phyloP scores from a whole-genome alignment of 805 yeast species.

The Spathaspora hagerdaliae region DNA sequence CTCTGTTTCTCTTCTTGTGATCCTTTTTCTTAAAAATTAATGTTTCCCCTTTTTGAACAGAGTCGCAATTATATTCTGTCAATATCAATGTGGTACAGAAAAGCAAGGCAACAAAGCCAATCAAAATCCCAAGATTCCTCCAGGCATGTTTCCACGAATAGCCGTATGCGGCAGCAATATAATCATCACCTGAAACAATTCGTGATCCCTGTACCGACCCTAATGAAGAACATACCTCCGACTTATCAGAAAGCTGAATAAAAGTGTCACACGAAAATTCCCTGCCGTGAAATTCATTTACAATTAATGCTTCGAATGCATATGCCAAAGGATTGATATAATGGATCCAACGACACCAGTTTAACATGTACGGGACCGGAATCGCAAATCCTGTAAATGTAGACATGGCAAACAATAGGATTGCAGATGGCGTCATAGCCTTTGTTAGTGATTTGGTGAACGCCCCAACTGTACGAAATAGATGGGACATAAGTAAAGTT shows the following conservation, averaged over 20 bases:
- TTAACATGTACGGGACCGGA: slow-evolving; percentile 53
- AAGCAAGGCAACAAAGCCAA: slow-evolving; percentile 55
- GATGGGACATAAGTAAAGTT: slow-evolving; percentile 52
- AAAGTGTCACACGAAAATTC: slow-evolving; percentile 42
- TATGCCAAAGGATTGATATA: slow-evolving; percentile 57
- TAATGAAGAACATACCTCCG: slow-evolving; percentile 19
- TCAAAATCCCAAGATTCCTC: slow-evolving; percentile 61
- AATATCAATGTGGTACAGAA: slow-evolving; percentile 48
- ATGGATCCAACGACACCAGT: slow-evolving; percentile 67
- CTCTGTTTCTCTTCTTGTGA: slow-evolving; percentile 43
- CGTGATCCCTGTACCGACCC: slow-evolving; percentile 20
- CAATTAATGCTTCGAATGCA: slow-evolving; percentile 54
- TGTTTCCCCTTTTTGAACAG: slow-evolving; percentile 70
- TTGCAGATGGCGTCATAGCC: slow-evolving; percentile 58
- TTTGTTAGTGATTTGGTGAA: slow-evolving; percentile 42
- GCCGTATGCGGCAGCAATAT: slow-evolving; percentile 36
- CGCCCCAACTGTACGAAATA: slow-evolving; percentile 54
- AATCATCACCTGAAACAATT: slow-evolving; percentile 22
- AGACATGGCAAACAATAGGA: slow-evolving; percentile 44
- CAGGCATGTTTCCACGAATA: slow-evolving; percentile 49
- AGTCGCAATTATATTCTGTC: slow-evolving; percentile 57
- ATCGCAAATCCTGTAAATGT: slow-evolving; percentile 57
- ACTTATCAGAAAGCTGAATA: slow-evolving; percentile 35
- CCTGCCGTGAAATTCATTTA: slow-evolving; percentile 51
- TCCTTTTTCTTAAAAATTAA: slow-evolving; percentile 53